phyloP scores from a whole-genome alignment of 441 rosid species.

The Cnidoscolus chayamansa region DNA sequence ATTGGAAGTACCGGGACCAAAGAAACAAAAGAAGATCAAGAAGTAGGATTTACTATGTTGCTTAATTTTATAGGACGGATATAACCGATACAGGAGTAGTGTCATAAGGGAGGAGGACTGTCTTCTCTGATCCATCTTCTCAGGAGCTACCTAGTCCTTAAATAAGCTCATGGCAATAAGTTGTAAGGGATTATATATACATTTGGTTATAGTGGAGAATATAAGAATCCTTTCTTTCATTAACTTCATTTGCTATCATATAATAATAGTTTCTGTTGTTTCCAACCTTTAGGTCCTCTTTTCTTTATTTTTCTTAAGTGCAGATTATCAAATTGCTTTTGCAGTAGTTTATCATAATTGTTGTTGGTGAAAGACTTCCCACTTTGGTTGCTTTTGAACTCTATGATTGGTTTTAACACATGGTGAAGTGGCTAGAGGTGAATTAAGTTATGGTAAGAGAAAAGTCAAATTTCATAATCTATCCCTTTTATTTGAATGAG shows the following conservation, averaged over 20 bases:
- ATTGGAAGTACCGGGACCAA: constrained; percentile 77
- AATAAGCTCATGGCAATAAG: constrained; percentile 48
- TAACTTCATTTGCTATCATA: constrained; percentile 26
- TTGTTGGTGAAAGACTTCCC: constrained; percentile 1
- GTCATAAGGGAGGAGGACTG: constrained; percentile 38
- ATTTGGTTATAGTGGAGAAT: constrained; percentile 45
- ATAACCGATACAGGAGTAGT: constrained; percentile 38
- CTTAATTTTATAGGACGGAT: constrained; percentile 29
- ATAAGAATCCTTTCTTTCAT: constrained; percentile 37
- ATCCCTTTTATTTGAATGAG: background rate
- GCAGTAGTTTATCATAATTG: background rate
- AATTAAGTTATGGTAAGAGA: background rate
- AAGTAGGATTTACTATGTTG: constrained; percentile 39
- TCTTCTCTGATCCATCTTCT: constrained; percentile 40
- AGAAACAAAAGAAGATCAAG: constrained; percentile 80
- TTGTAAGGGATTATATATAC: constrained; percentile 43
- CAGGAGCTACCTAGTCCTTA: constrained; percentile 36
- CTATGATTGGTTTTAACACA: no score
- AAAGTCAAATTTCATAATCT: background rate
- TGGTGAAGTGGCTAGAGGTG: background rate
- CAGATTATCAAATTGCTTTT: background rate
- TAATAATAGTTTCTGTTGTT: constrained; percentile 17
- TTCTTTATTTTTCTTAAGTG: constrained; percentile 1
- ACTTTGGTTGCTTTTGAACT: no score
- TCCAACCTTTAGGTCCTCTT: constrained; percentile 13